phyloP scores from a whole-genome alignment of 2,329 filamentous ascomycete genomes.

The Aspergillus flavus region DNA sequence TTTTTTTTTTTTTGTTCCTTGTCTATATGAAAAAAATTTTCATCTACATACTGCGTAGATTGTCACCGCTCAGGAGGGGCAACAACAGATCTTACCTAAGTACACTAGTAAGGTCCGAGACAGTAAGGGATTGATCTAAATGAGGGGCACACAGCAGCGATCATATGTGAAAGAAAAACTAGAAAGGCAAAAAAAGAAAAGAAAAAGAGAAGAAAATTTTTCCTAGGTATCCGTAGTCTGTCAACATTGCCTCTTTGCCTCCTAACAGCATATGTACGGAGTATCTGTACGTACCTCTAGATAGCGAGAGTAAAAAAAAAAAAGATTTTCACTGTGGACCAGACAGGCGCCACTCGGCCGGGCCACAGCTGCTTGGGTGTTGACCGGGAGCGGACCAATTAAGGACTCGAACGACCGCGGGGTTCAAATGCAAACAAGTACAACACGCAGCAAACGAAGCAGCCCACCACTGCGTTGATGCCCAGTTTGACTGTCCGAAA shows the following conservation, averaged over 20 bases:
- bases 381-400: slow-evolving; percentile 33
- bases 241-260: not conserved
- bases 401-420: slow-evolving; percentile 22
- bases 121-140: not conserved
- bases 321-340: slow-evolving; percentile 18
- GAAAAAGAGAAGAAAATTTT: not conserved
- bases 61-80: not conserved
- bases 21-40: slow-evolving; percentile 5
- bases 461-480: slow-evolving; percentile 39
- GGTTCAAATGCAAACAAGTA: slow-evolving; percentile 26
- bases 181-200: not conserved
- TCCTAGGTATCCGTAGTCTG: not conserved
- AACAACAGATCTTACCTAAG: not conserved
- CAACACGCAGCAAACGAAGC: slow-evolving; percentile 18
- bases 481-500: slow-evolving; percentile 34
- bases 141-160: slow-evolving; percentile 5
- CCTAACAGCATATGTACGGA: not conserved
- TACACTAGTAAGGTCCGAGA: not conserved
- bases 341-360: slow-evolving; percentile 22
- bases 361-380: slow-evolving; percentile 18
- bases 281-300: not conserved
- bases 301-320: not conserved
- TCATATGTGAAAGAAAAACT: not conserved
- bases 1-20: slow-evolving; percentile 4
- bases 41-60: not conserved